Evolutionary conservation across 257 asterid species (phyloP).

Genomic region (Ballota nigra): DNA sequence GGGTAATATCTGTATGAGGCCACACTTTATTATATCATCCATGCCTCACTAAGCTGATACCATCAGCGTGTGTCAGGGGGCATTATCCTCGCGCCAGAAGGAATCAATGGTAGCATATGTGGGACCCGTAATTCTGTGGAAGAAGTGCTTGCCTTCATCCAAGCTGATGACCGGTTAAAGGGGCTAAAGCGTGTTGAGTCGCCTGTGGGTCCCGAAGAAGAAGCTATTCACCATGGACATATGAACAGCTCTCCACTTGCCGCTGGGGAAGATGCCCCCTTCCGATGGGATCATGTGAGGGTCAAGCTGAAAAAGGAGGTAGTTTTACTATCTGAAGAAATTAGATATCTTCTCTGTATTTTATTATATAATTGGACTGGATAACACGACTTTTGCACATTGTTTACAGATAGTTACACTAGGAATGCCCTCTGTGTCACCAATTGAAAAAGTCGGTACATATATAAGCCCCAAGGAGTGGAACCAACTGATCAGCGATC

Average conservation of each 20-base stretch:
- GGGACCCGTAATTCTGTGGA: slow-evolving; percentile 73
- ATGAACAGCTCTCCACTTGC: slow-evolving; percentile 84
- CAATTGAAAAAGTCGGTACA: slow-evolving; percentile 81
- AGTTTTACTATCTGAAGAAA: slow-evolving; percentile 11
- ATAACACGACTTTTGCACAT: slow-evolving; percentile 1
- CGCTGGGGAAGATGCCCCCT: slow-evolving; percentile 98
- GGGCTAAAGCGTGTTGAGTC: slow-evolving; percentile 83
- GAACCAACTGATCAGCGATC: slow-evolving; percentile 80
- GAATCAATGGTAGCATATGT: slow-evolving; percentile 95
- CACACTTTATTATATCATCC: neutral
- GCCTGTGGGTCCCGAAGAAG: slow-evolving; percentile 97
- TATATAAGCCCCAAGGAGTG: slow-evolving; percentile 83
- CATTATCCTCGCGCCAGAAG: slow-evolving; percentile 95
- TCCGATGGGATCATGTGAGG: slow-evolving; percentile 97
- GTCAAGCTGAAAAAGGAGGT: slow-evolving; percentile 97
- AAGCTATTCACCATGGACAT: slow-evolving; percentile 97
- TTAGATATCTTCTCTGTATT: neutral
- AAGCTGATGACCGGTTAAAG: slow-evolving; percentile 61
- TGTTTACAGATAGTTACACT: slow-evolving; percentile 80
- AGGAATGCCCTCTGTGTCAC: slow-evolving; percentile 94
- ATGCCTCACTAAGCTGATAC: slow-evolving; percentile 73
- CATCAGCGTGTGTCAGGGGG: slow-evolving; percentile 98
- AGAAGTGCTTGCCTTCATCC: slow-evolving; percentile 69
- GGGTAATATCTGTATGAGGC: neutral
- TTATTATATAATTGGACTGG: neutral